Evolutionary conservation across 2,329 filamentous ascomycete species (phyloP).

Genomic region (Paecilomyces niveus): DNA sequence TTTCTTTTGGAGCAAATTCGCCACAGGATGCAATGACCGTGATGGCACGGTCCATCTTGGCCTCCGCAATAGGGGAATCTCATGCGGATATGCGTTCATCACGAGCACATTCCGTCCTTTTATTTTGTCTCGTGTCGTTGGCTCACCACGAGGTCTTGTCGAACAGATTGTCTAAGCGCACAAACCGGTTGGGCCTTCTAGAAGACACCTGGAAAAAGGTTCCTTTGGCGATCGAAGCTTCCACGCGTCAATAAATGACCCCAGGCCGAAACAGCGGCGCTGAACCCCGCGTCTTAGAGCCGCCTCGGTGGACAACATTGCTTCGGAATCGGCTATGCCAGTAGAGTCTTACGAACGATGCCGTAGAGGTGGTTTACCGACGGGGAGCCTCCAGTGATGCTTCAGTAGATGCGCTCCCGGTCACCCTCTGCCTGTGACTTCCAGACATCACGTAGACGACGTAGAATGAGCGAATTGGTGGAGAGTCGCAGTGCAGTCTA

Average conservation of each 20-base stretch:
- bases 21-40: background rate
- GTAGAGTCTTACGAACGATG: background rate
- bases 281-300: slow-evolving; percentile 1
- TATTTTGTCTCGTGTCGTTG: background rate
- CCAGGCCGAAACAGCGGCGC: slow-evolving; percentile 1
- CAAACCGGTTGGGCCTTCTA: slow-evolving; percentile 18
- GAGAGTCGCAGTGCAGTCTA: background rate
- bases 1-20: background rate
- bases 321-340: background rate
- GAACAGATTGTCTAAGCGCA: background rate
- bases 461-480: background rate
- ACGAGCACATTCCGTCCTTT: background rate
- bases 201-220: slow-evolving; percentile 27
- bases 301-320: background rate
- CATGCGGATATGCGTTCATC: background rate
- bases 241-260: slow-evolving; percentile 8
- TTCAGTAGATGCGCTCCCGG: background rate
- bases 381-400: background rate
- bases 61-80: background rate
- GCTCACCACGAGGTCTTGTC: background rate
- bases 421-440: no score
- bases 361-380: background rate
- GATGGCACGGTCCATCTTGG: background rate
- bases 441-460: background rate
- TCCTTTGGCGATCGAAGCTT: slow-evolving; percentile 17